Percentiles rank a stretch among this genome's conserved stretches.
Conservation (phyloP, 2,329 filamentous ascomycete genomes). For the Fusarium acutatum region DNA sequence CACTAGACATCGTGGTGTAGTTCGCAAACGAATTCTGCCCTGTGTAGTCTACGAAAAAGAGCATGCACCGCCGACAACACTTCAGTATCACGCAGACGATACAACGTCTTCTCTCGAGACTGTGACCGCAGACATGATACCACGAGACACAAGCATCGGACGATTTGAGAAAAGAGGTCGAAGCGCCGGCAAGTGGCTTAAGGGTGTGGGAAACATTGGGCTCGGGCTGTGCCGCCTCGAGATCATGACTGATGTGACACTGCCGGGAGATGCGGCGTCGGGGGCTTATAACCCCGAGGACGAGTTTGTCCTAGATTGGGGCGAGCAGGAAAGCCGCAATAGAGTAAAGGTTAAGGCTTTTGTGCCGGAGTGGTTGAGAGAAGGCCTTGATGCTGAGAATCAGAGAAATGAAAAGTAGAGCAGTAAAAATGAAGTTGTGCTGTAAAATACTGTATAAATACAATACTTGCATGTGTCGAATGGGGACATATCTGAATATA, state of each 20-base stretch:
- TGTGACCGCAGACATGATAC: conserved; percentile 49
- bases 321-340: conserved; percentile 50
- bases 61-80: conserved; percentile 47
- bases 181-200: conserved; percentile 82
- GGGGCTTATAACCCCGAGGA: conserved; percentile 69
- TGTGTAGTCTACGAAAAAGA: conserved; percentile 72
- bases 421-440: background rate
- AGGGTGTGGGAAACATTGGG: conserved; percentile 84
- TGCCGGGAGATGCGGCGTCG: conserved; percentile 73
- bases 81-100: conserved; percentile 57
- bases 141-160: conserved; percentile 59
- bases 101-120: conserved; percentile 37
- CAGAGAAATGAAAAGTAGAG: conserved; percentile 27
- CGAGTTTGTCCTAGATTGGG: conserved; percentile 68
- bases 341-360: conserved; percentile 76
- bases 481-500: conserved; percentile 18
- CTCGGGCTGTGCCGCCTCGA: conserved; percentile 87
- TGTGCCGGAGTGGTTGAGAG: conserved; percentile 78
- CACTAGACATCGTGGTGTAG: conserved; percentile 92
- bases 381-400: conserved; percentile 47
- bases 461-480: background rate
- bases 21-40: conserved; percentile 88
- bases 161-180: conserved; percentile 67
- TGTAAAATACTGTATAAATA: conserved; percentile 26
- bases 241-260: conserved; percentile 83